Conservation (phyloP, 805 yeast species). For the Yamadazyma akitaensis region DNA sequence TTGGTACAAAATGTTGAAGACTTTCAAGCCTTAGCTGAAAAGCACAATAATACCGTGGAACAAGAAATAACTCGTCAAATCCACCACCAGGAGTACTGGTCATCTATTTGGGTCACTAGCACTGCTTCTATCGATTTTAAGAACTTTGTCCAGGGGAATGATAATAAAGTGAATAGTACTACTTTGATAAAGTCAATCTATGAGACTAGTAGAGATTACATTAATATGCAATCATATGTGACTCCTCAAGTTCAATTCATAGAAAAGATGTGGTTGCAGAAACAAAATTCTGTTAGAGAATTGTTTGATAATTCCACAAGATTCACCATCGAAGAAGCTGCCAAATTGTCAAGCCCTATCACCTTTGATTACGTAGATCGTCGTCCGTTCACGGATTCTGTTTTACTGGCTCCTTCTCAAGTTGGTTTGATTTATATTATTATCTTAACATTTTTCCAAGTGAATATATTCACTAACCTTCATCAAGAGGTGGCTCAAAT, state of each 20-base stretch:
- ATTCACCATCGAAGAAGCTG: conserved; percentile 14
- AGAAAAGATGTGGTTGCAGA: conserved; percentile 27
- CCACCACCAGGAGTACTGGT: conserved; percentile 61
- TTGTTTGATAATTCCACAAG: conserved; percentile 9
- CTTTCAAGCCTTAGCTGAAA: conserved; percentile 26
- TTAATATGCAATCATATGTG: conserved; percentile 41
- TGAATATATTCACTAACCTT: conserved; percentile 54
- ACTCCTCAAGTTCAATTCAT: conserved; percentile 41
- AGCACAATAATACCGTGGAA: conserved; percentile 24
- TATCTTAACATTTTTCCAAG: conserved; percentile 69
- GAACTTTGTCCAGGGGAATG: conserved; percentile 38
- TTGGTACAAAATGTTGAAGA: conserved; percentile 24
- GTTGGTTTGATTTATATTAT: conserved; percentile 73
- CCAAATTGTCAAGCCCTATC: conserved; percentile 29
- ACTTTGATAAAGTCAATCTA: conserved; percentile 40
- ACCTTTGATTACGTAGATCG: conserved; percentile 39
- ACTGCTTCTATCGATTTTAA: conserved; percentile 43
- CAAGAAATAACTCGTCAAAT: conserved; percentile 43
- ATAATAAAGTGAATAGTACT: conserved; percentile 26
- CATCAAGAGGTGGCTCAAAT: conserved; percentile 48
- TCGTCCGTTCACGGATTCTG: conserved; percentile 49
- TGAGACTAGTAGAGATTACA: conserved; percentile 64
- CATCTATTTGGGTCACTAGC: conserved; percentile 49
- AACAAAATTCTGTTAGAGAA: conserved; percentile 22
- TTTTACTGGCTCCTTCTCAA: conserved; percentile 63